Base-by-base conservation (phyloP, 129 eudicot species). In the Ambrosia artemisiifolia region DNA sequence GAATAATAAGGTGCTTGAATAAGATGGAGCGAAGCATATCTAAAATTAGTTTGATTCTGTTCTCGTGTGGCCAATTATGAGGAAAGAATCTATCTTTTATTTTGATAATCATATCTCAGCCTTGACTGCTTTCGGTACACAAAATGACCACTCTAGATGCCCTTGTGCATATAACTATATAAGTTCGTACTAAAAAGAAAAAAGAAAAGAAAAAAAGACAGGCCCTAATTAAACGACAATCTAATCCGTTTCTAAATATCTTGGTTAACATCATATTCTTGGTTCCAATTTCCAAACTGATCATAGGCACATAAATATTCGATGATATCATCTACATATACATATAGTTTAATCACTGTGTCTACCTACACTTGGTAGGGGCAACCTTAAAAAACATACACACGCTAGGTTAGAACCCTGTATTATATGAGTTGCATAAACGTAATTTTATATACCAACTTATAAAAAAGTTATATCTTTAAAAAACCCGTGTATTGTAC, bases 1-100 rank as follows among this genome's bases (percentile, higher is more conserved):
- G 75, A 51, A 69, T 57, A 71, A 61, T 69, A 77, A 77, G 53
- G 76, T 77, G 64, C 81, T 69, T 65, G 63, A 77, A 60, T 42
- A 35, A 70, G 56, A 78, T 62, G 18, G 64, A 13, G 56, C 42
- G 56, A 57, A 71, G 67, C 71, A 63, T 63, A 63, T 63, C 24
- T 49, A 33, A 20, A 60, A 17, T 4, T 53, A n/a, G 35, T 62
- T 38, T 17, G 77, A 78, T 78, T 78, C 77, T 71, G 73, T 78
- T 78, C 82, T 78, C 24, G 55, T 78, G n/a, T 65, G 71, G 77
- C 82, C 82, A 78, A 78, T 78, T 53, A 78, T 56, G 47, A 63
- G 61, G 59, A 40, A 32, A 53, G 77, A 71, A 78, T 64, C 77
- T 78, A 28, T 56, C 82, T 78, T 78, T 78, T 60, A 55, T 48